Evolutionary conservation across 257 asterid genomes (phyloP).

Genomic region (Schizonepeta tenuifolia): DNA sequence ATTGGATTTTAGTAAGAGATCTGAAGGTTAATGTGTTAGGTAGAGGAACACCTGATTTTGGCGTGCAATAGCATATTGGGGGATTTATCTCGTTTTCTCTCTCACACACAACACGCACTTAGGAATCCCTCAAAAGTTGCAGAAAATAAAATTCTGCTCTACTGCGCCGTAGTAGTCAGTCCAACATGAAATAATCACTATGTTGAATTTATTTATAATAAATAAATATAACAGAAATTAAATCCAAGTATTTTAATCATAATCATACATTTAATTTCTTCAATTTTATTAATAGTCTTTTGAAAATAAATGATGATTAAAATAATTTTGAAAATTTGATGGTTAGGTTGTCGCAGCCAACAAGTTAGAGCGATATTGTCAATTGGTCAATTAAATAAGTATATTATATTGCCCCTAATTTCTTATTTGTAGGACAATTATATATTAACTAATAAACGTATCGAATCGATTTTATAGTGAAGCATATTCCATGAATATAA

Average conservation of each 20-base stretch:
- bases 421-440: background rate
- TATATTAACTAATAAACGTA: background rate
- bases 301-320: background rate
- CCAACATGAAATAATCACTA: background rate
- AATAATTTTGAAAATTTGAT: background rate
- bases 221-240: no score
- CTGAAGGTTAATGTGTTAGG: slow-evolving; percentile 29
- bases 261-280: no score
- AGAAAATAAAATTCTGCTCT: slow-evolving; percentile 8
- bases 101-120: slow-evolving; percentile 32
- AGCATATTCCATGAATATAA: slow-evolving; percentile 28
- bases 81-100: slow-evolving; percentile 4
- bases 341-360: background rate
- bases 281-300: background rate
- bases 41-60: slow-evolving; percentile 21
- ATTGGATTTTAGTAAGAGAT: slow-evolving; percentile 29
- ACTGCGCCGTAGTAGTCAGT: background rate
- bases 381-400: background rate
- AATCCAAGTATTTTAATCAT: no score
- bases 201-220: background rate
- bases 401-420: background rate
- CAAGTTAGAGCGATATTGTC: background rate
- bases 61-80: slow-evolving; percentile 15
- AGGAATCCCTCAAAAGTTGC: slow-evolving; percentile 19
- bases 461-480: background rate